Evolutionary conservation across 495 filamentous ascomycete genomes (phyloP).

Genomic region (Friedmanniomyces endolithicus): DNA sequence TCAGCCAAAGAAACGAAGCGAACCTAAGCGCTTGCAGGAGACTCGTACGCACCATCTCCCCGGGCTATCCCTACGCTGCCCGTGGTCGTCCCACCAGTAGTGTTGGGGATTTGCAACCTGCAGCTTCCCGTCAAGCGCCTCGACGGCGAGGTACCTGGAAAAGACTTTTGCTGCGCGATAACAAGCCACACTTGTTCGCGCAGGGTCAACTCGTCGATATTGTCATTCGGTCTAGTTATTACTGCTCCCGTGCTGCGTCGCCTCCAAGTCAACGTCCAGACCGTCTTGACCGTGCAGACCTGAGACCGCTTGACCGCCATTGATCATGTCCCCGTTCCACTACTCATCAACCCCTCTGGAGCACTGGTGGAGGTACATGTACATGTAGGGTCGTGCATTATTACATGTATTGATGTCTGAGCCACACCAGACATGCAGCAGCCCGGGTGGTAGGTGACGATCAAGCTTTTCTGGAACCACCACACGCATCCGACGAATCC

Average conservation of each 20-base stretch:
- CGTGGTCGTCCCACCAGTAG: background rate
- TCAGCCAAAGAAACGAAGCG: background rate
- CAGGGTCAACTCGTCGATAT: too few species aligned
- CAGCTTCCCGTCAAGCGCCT: background rate
- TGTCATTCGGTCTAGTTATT: too few species aligned
- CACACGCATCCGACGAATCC: background rate
- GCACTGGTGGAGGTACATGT: background rate
- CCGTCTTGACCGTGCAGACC: too few species aligned
- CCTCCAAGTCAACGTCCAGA: background rate
- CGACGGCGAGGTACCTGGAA: background rate
- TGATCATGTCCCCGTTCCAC: too few species aligned
- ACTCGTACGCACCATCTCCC: background rate
- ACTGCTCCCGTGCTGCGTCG: background rate
- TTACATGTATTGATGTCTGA: background rate
- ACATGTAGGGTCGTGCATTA: too few species aligned
- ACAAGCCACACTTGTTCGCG: background rate
- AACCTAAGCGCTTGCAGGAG: background rate
- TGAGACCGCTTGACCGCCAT: too few species aligned
- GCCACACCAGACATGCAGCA: background rate
- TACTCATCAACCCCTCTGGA: background rate
- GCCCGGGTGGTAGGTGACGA: background rate
- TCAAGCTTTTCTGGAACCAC: background rate
- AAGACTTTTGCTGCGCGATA: background rate
- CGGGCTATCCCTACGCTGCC: background rate
- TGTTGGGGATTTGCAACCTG: background rate